Evolutionary conservation across 1,284 basidiomycete species (phyloP).

Genomic region (Cutaneotrichosporon arboriforme): DNA sequence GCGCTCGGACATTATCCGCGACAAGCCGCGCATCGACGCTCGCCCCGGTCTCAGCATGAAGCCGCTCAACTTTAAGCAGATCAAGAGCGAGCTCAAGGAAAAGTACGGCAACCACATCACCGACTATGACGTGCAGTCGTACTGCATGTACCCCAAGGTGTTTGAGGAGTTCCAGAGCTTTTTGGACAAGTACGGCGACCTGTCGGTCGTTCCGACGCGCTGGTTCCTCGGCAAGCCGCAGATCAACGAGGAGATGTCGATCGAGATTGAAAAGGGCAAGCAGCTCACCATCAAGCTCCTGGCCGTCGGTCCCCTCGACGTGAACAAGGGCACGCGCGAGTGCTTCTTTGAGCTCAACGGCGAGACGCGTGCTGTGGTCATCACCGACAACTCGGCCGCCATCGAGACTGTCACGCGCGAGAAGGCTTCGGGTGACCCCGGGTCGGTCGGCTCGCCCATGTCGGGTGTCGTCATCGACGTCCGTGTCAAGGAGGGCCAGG

Average conservation of each 20-base stretch:
- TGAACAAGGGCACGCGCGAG: constrained; percentile 85
- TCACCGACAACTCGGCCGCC: constrained; percentile 93
- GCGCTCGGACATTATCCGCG: constrained; percentile 83
- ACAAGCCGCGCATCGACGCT: constrained; percentile 87
- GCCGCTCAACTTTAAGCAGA: constrained; percentile 91
- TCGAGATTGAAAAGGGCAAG: constrained; percentile 96
- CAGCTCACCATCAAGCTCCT: constrained; percentile 93
- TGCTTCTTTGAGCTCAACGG: constrained; percentile 98
- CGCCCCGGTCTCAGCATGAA: constrained; percentile 83
- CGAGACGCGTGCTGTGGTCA: constrained; percentile 78
- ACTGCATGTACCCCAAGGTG: constrained; percentile 69
- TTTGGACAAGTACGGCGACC: constrained; percentile 90
- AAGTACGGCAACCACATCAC: constrained; percentile 94
- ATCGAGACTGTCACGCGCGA: constrained; percentile 88
- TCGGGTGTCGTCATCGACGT: constrained; percentile 83
- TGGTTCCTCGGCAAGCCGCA: constrained; percentile 93
- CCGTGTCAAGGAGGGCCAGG: constrained; percentile 90
- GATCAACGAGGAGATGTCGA: constrained; percentile 91
- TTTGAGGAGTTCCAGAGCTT: constrained; percentile 97
- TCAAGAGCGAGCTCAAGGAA: constrained; percentile 84
- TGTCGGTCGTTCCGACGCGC: constrained; percentile 92
- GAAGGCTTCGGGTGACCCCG: constrained; percentile 87
- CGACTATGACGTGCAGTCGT: constrained; percentile 86
- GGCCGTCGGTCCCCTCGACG: constrained; percentile 88
- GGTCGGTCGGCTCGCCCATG: constrained; percentile 93